These are phyloP conservation scores for Typha latifolia DNA, from an alignment of 176 grass and related monocot species.

Conservation along the genomic window DNA sequence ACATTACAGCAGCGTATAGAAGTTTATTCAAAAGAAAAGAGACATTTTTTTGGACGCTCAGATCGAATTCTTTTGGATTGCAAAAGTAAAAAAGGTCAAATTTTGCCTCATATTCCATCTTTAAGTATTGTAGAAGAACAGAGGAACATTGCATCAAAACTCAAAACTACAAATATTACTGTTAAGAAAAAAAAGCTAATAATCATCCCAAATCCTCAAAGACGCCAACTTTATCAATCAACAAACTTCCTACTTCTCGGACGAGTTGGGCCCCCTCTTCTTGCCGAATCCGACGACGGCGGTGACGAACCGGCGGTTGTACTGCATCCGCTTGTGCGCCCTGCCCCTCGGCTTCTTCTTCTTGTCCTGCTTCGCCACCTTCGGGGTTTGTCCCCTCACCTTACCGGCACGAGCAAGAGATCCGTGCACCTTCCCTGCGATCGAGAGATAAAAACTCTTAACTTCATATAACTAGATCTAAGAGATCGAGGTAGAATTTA, in stretches of 20 bases:
- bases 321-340: slow-evolving; percentile 9
- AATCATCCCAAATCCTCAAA: neutral
- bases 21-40: too few species aligned
- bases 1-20: too few species aligned
- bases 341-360: slow-evolving; percentile 9
- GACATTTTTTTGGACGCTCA: too few species aligned
- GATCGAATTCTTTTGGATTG: too few species aligned
- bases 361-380: slow-evolving; percentile 12
- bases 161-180: neutral
- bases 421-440: slow-evolving; percentile 10
- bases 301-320: slow-evolving; percentile 13
- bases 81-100: too few species aligned
- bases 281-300: slow-evolving; percentile 9
- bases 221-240: neutral
- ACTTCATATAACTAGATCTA: neutral
- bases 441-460: neutral
- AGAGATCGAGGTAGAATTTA: neutral
- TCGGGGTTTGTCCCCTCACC: slow-evolving; percentile 6
- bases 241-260: neutral
- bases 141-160: too few species aligned
- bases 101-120: too few species aligned
- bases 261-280: slow-evolving; percentile 5
- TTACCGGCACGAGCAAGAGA: slow-evolving; percentile 5
- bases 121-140: too few species aligned
- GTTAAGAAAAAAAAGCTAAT: neutral